phyloP scores from a whole-genome alignment of 179 eudicot species.

The Silene coronaria region DNA sequence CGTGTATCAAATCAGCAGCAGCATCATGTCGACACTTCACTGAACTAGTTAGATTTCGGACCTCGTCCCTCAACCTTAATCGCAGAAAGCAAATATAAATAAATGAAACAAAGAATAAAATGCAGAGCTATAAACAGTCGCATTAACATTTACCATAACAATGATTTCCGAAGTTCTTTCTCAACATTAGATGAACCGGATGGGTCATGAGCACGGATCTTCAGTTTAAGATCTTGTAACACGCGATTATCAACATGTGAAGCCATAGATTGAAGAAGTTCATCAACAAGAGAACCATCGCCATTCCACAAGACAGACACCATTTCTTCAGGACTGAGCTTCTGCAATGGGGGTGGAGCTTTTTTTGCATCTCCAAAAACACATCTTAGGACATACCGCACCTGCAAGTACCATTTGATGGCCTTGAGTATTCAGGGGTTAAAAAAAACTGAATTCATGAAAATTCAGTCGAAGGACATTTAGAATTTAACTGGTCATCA shows the following conservation, averaged over 20 bases:
- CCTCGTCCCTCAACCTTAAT: conserved; percentile 90
- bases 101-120: neutral
- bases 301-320: conserved; percentile 79
- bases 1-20: conserved; percentile 92
- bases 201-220: conserved; percentile 74
- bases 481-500: neutral
- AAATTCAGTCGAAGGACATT: no score
- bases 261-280: conserved; percentile 66
- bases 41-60: conserved; percentile 80
- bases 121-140: conserved; percentile 9
- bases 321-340: conserved; percentile 69
- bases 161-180: conserved; percentile 66
- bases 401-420: conserved; percentile 43
- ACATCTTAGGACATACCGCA: conserved; percentile 82
- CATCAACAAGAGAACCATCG: conserved; percentile 73
- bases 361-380: conserved; percentile 91
- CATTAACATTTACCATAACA: conserved; percentile 56
- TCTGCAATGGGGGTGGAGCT: conserved; percentile 93
- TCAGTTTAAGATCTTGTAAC: conserved; percentile 54
- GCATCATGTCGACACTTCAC: conserved; percentile 90
- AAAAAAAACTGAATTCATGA: neutral
- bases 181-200: conserved; percentile 55
- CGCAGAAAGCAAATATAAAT: neutral
- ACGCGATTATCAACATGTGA: conserved; percentile 62
- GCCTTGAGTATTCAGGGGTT: neutral